phyloP scores from a whole-genome alignment of 2,329 filamentous ascomycete species.

The Sphaerulina populicola region DNA sequence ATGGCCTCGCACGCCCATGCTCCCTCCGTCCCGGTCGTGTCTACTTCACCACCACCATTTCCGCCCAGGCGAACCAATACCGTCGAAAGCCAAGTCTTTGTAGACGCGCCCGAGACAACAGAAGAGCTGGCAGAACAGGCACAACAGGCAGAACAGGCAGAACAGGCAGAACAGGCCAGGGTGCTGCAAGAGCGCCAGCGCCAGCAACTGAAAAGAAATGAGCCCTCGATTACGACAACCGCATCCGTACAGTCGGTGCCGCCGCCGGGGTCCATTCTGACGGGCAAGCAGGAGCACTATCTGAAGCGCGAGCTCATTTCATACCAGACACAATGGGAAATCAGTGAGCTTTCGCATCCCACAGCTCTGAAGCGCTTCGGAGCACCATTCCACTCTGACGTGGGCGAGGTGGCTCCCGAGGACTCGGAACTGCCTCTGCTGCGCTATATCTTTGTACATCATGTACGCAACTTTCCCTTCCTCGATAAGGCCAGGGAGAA shows the following conservation, averaged over 20 bases:
- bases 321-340: conserved; percentile 82
- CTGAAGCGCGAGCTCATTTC: conserved; percentile 92
- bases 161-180: conserved; percentile 12
- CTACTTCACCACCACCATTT: conserved; percentile 10
- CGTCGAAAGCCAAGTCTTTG: conserved; percentile 26
- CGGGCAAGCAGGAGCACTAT: conserved; percentile 97
- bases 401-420: conserved; percentile 83
- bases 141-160: not conserved
- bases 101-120: conserved; percentile 26
- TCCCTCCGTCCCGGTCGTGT: conserved; percentile 9
- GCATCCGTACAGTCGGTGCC: conserved; percentile 40
- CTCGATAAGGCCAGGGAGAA: conserved; percentile 94
- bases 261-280: conserved; percentile 57
- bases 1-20: conserved; percentile 10
- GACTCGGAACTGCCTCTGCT: conserved; percentile 91
- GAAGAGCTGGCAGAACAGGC: no score
- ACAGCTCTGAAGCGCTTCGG: conserved; percentile 93
- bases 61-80: conserved; percentile 22
- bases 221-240: conserved; percentile 23
- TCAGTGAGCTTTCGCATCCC: conserved; percentile 84
- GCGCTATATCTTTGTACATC: conserved; percentile 94
- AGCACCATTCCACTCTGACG: conserved; percentile 85
- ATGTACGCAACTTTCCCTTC: conserved; percentile 96
- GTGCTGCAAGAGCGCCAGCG: conserved; percentile 19
- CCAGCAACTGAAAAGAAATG: conserved; percentile 20